Conservation (phyloP, 306 rosid genomes). For the Amphicarpaea edgeworthii region DNA sequence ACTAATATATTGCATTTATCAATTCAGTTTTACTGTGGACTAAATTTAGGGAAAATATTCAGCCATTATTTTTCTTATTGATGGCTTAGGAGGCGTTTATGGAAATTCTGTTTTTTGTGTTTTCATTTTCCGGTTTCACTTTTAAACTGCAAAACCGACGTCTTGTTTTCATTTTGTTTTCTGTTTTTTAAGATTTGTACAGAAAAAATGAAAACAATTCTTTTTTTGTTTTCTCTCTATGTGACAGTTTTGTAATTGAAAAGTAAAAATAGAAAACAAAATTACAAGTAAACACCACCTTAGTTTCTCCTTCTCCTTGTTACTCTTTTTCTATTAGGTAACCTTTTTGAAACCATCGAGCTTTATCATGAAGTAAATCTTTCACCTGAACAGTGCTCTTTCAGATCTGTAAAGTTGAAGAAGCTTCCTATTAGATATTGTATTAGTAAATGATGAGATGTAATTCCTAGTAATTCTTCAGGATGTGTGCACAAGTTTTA, state of each 20-base stretch:
- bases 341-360: neutral
- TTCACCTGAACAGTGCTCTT: neutral
- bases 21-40: neutral
- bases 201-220: too few species aligned
- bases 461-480: neutral
- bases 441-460: neutral
- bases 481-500: neutral
- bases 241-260: too few species aligned
- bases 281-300: too few species aligned
- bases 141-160: too few species aligned
- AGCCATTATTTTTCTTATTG: constrained; percentile 6
- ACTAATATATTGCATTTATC: neutral
- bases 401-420: neutral
- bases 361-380: neutral
- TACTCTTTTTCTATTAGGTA: neutral
- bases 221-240: too few species aligned
- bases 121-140: too few species aligned
- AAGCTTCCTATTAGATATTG: constrained; percentile 4
- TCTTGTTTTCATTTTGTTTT: too few species aligned
- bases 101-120: too few species aligned
- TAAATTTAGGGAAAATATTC: neutral
- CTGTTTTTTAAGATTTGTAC: too few species aligned
- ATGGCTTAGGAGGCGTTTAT: too few species aligned
- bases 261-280: too few species aligned
- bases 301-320: neutral